These are phyloP conservation scores for Lipomyces japonicus DNA, from an alignment of 805 yeast species.

Conservation along the genomic window DNA sequence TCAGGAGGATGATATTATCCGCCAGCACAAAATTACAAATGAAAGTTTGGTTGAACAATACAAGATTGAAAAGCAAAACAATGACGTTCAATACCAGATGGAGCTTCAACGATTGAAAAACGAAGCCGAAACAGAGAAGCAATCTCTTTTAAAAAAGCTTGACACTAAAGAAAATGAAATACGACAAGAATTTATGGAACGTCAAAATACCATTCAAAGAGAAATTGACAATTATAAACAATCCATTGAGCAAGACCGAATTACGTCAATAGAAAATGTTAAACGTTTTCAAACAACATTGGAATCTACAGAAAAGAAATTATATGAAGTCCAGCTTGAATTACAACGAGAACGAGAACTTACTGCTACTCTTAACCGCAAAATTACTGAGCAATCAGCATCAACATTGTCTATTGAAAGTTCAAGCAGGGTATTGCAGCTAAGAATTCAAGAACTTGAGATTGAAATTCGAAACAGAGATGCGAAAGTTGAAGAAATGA, in stretches of 20 bases:
- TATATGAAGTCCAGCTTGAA: constrained; percentile 30
- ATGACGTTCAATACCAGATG: neutral
- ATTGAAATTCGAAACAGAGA: constrained; percentile 26
- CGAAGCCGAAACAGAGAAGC: constrained; percentile 31
- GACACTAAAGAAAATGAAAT: constrained; percentile 5
- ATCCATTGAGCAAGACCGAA: constrained; percentile 6
- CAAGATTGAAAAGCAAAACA: neutral
- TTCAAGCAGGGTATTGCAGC: constrained; percentile 22
- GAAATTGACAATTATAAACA: constrained; percentile 9
- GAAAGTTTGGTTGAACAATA: constrained; percentile 1
- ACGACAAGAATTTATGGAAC: constrained; percentile 5
- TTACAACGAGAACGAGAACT: constrained; percentile 32
- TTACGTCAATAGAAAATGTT: neutral
- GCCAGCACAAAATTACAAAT: constrained; percentile 18
- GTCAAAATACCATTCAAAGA: constrained; percentile 30
- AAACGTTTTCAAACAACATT: neutral
- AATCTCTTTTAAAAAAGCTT: constrained; percentile 31
- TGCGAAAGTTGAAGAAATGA: constrained; percentile 25
- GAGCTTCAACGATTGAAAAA: neutral
- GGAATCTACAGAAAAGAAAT: constrained; percentile 19
- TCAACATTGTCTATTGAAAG: constrained; percentile 29
- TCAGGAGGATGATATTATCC: constrained; percentile 30
- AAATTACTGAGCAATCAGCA: constrained; percentile 35
- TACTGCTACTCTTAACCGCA: constrained; percentile 32
- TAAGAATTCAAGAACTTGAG: constrained; percentile 28